Base-by-base conservation (phyloP, 192 early-diverging fungal species). In the Dimargaris xerosporica region DNA sequence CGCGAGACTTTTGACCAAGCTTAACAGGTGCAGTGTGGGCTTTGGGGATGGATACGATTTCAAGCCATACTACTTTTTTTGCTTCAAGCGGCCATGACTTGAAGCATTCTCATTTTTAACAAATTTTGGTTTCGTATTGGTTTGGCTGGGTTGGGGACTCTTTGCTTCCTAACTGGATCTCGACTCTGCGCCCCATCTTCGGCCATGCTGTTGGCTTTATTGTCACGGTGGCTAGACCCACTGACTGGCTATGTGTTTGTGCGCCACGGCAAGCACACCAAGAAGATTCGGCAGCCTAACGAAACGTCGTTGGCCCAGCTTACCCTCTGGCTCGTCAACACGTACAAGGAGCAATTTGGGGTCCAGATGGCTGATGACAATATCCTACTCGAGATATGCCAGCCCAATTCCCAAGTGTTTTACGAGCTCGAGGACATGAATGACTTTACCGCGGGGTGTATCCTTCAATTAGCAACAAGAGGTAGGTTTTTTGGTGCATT, bases 371-470 rank as follows among this genome's bases (percentile, higher is more conserved):
- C 30, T 29, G n/a, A 29, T 11, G 30, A 25, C 28, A 25, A 29
- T 25, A 30, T 23, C 34, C 23, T 56, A 23, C 30, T 25, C 54
- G 23, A 56, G 26, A 29, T 56, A 7, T 41, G 54, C 28, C 54
- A 39, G 34, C 54, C 54, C 34, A 21, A 56, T 23, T 12, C 25
- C 9, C 5, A 7, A 21, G n/a, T n/a, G 54, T 25, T 31, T 31
- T 56, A 56, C 54, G 54, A 56, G n/a, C 25, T 56, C 26, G 54
- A 56, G 13, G 54, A 56, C n/a, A 11, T 56, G 23, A n/a, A 5
- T 11, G 54, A 56, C 7, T 4, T 56, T 31, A 16, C 7, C 28
- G 9, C 54, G 26, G 54, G 54, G 5, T 56, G 54, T 56, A 56
- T 29, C 17, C 30, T 56, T 9, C 5, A 29, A 9, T 41, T 56